Base-by-base conservation (phyloP, 352 stramenopile genomes). In the Elongisporangium prolatum region DNA sequence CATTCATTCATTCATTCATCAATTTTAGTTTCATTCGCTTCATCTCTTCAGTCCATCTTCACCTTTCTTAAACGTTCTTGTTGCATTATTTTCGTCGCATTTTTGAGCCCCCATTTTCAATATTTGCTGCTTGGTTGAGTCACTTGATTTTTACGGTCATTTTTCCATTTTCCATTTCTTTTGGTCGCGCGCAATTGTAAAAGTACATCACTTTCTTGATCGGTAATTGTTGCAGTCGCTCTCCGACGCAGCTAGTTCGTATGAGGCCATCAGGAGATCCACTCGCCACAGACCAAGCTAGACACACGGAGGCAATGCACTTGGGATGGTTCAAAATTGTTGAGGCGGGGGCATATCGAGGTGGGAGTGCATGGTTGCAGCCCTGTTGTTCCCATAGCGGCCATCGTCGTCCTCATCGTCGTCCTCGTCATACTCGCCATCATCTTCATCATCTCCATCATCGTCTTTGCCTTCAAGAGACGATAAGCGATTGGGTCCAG, bases 91-190 rank as follows among this genome's bases (percentile, higher is more conserved):
- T 50, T 61, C 48, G 18, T 56, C 28, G 28, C 28, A 38, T 38
- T 61, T 61, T 21, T n/a, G 54, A 49, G 56, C 54, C 51, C 18
- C 21, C 44, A 37, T 51, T 48, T 52, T 53, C 25, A 54, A 28
- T 54, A 54, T 54, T 40, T 54, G 21, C 47, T 54, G 38, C 24
- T 17, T 17, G 24, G 24, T 34, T 34, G 40, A 40, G 54, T 47
- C 48, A 38, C 49, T 61, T 61, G 48, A 38, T 48, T 59, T 38
- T 52, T 21, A 24, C 17, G 24, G n/a, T 21, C 21, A 53, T 17
- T 38, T 38, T 38, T 38, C 28, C 28, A 38, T 38, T 38, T 38
- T 38, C 28, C 28, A 38, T 38, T 38, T 38, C 28, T 5, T 34
- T 38, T 38, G 28, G 28, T 38, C 28, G 28, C 28, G 28, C 28